Evolutionary conservation across 1,139 yeast species (phyloP).

Genomic region (Yarrowia galli): DNA sequence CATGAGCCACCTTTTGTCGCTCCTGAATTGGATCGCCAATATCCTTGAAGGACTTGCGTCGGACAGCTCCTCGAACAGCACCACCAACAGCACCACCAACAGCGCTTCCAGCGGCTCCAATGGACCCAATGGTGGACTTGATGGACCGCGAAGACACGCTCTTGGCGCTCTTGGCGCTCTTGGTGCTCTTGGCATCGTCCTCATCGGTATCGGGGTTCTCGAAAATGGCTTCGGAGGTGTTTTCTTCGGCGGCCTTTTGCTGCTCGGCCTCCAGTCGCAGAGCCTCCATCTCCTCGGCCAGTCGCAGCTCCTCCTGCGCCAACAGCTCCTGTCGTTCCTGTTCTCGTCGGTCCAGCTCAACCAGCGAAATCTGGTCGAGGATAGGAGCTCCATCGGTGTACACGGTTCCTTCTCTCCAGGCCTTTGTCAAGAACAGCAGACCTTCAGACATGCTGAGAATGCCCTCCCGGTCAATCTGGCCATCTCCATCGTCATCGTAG

Average conservation of each 20-base stretch:
- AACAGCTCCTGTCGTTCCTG: slow-evolving; percentile 40
- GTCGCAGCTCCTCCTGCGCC: slow-evolving; percentile 39
- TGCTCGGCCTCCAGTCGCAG: slow-evolving; percentile 21
- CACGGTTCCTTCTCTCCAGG: slow-evolving; percentile 55
- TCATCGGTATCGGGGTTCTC: slow-evolving; percentile 31
- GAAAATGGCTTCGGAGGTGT: slow-evolving; percentile 34
- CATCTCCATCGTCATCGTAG: slow-evolving; percentile 69
- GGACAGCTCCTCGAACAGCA: slow-evolving; percentile 23
- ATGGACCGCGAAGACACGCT: slow-evolving; percentile 17
- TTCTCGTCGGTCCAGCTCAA: slow-evolving; percentile 41
- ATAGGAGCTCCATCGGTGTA: slow-evolving; percentile 41
- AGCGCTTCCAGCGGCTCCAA: slow-evolving; percentile 27
- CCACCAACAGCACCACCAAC: slow-evolving; percentile 20
- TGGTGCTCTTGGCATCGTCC: slow-evolving; percentile 23
- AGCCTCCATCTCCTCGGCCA: slow-evolving; percentile 37
- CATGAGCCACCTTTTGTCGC: slow-evolving; percentile 64
- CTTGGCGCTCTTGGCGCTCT: slow-evolving; percentile 22
- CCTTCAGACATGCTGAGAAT: slow-evolving; percentile 89
- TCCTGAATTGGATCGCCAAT: slow-evolving; percentile 41
- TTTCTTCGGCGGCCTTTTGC: slow-evolving; percentile 39
- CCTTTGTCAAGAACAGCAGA: slow-evolving; percentile 76
- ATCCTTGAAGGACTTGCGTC: slow-evolving; percentile 37
- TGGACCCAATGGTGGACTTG: slow-evolving; percentile 31
- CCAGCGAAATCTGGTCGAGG: slow-evolving; percentile 44
- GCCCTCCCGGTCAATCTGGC: slow-evolving; percentile 76